Evolutionary conservation across 2,329 filamentous ascomycete genomes (phyloP), one percentile per base, ranked within the genome.

Genomic region (Penicillium thymicola): DNA sequence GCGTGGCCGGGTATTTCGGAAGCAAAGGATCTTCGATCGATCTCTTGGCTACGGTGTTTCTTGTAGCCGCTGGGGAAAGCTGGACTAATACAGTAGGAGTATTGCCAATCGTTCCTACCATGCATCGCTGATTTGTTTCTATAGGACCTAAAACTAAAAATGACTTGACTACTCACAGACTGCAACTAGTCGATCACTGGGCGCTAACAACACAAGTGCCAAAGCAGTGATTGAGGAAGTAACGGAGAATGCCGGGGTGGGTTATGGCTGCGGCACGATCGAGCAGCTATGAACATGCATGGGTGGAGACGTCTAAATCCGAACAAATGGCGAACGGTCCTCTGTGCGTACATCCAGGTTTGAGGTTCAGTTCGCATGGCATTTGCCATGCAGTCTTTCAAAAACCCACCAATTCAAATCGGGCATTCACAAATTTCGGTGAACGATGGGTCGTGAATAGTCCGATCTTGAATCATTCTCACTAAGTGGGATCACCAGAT

Each of bases 1-100:
- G 59, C 34, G 37, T 42, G 14, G 18, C 27, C 27, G 45, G 51
- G 18, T 58, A 46, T 11, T 25, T 58, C 32, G 51, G 47, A 30
- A 46, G 32, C 5, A 23, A 32, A 23, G 2, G 18, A 36, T 34
- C 41, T 40, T 47, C 25, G 44, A 57, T 59, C 41, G 30, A 38
- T 55, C 25, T 55, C 40, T 57, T 54, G 47, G 25, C 48, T 30
- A 11, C 11, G 13, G 16, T 41, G 13, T 5, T 5, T 28, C 27
- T 32, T 9, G 30, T 37, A 41, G 21, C n/a, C 21, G 21, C 25
- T 11, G n/a, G n/a, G 10, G 7, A 5, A 5, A 32, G 7, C 9
- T 34, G 8, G 27, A 40, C 51, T 25, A 14, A 41, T 41, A 25
- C 14, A 18, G 42, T 32, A 53, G 14, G 14, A 21, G 6, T 3